Base-by-base conservation (phyloP, 202 grass and related monocot genomes). In the Brachypodium distachyon region DNA sequence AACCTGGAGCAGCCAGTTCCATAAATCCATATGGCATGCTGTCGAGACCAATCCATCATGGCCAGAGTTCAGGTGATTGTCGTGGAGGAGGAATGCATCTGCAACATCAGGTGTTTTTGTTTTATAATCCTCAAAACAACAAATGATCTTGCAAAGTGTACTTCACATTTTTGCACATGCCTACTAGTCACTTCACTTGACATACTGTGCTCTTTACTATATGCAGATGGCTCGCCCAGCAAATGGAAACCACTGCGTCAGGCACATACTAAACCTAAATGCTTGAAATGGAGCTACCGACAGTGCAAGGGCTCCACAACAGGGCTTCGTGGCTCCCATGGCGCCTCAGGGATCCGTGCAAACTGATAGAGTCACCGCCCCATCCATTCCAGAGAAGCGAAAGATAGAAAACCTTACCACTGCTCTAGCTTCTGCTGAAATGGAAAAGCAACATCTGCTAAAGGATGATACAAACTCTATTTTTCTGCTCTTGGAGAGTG, bases 21-120 rank as follows among this genome's bases (percentile, higher is more conserved):
- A n/a, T n/a, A n/a, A n/a, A n/a, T n/a, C n/a, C n/a, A n/a, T n/a
- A n/a, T n/a, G n/a, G n/a, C n/a, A n/a, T n/a, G n/a, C n/a, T n/a
- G n/a, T n/a, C n/a, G n/a, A n/a, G n/a, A n/a, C n/a, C n/a, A n/a
- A n/a, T n/a, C n/a, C n/a, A n/a, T n/a, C n/a, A n/a, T n/a, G n/a
- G n/a, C n/a, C n/a, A n/a, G n/a, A n/a, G n/a, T n/a, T n/a, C n/a
- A n/a, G n/a, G n/a, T n/a, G n/a, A n/a, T n/a, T n/a, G n/a, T n/a
- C n/a, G n/a, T n/a, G n/a, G n/a, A n/a, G n/a, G n/a, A n/a, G n/a
- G n/a, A n/a, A n/a, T n/a, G 78, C 22, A 37, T 72, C 32, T n/a
- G 6, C 75, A 69, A 23, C 68, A 36, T 3, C 84, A 83, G 68
- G n/a, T n/a, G 79, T 87, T 47, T 81, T 43, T 40, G 19, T 55